A percentile compares a stretch with the other conserved stretches of the same genome.
Evolutionary conservation across 306 rosid species (phyloP).

Genomic region (Corylus heterophylla): DNA sequence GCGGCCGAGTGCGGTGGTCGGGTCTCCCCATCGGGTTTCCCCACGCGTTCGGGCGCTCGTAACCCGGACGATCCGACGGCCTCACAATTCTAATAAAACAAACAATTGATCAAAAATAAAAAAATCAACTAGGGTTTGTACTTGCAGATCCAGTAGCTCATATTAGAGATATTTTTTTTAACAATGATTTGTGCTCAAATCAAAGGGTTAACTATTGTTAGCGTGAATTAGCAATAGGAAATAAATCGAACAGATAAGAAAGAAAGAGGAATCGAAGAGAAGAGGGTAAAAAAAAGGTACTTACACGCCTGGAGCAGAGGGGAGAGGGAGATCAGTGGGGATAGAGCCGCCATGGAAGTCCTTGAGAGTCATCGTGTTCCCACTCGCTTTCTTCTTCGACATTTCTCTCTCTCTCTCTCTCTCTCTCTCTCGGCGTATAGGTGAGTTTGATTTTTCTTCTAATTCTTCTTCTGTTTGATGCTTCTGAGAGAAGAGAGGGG

Average conservation of each 20-base stretch:
- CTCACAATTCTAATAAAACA: slow-evolving; percentile 47
- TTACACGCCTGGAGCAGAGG: slow-evolving; percentile 98
- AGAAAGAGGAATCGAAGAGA: not conserved
- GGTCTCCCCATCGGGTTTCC: slow-evolving; percentile 63
- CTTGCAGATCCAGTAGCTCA: slow-evolving; percentile 32
- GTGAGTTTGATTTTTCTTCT: not conserved
- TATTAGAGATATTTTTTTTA: not conserved
- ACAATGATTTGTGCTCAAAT: not conserved
- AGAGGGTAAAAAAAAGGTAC: slow-evolving; percentile 35
- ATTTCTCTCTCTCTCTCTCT: slow-evolving; percentile 38
- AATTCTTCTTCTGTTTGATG: not conserved
- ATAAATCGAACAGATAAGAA: not conserved
- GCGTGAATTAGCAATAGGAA: not conserved
- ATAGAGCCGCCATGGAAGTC: slow-evolving; percentile 98
- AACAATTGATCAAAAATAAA: not conserved
- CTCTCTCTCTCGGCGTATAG: not conserved
- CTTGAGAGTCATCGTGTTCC: slow-evolving; percentile 94
- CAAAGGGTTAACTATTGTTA: not conserved
- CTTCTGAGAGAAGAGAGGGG: not conserved
- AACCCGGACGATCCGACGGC: slow-evolving; percentile 72
- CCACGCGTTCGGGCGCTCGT: slow-evolving; percentile 75
- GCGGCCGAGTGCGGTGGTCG: slow-evolving; percentile 87
- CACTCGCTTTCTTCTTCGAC: slow-evolving; percentile 97
- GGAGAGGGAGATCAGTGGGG: slow-evolving; percentile 95
- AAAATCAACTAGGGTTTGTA: slow-evolving; percentile 12